Evolutionary conservation across 2,329 filamentous ascomycete species (phyloP).

Genomic region (Sclerotinia borealis): DNA sequence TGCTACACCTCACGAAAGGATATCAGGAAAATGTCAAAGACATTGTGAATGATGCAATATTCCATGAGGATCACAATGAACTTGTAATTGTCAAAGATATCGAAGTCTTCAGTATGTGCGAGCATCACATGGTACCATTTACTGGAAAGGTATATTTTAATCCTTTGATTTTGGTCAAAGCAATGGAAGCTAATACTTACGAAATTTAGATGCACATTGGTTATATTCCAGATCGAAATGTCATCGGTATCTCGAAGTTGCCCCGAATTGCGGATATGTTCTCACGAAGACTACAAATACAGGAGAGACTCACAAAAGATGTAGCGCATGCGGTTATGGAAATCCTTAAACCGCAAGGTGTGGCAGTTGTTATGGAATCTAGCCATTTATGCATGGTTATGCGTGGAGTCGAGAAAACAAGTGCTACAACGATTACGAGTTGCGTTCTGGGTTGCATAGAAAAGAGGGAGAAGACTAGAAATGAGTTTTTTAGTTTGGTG

Average conservation of each 20-base stretch:
- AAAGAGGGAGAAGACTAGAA: constrained; percentile 83
- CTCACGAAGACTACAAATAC: constrained; percentile 84
- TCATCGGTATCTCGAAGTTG: constrained; percentile 92
- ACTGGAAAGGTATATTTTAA: constrained; percentile 72
- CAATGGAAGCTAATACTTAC: constrained; percentile 12
- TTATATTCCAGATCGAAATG: constrained; percentile 86
- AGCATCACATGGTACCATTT: constrained; percentile 96
- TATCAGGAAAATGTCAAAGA: constrained; percentile 92
- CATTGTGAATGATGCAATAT: constrained; percentile 89
- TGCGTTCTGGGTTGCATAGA: constrained; percentile 97
- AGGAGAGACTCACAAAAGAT: constrained; percentile 93
- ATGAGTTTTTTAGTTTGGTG: constrained; percentile 85
- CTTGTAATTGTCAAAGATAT: constrained; percentile 98
- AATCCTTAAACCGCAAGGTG: constrained; percentile 85
- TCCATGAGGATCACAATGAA: constrained; percentile 95
- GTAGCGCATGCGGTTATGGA: constrained; percentile 92
- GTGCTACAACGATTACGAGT: constrained; percentile 82
- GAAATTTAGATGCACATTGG: constrained; percentile 85
- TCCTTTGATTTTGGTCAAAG: background rate
- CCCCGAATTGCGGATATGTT: constrained; percentile 98
- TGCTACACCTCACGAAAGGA: constrained; percentile 93
- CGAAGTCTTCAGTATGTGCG: constrained; percentile 88
- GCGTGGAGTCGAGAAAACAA: constrained; percentile 93
- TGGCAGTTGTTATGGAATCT: constrained; percentile 96
- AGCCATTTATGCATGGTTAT: constrained; percentile 98